Base-by-base conservation (phyloP, 768 basidiomycete species). In the Lepiota subincarnata region DNA sequence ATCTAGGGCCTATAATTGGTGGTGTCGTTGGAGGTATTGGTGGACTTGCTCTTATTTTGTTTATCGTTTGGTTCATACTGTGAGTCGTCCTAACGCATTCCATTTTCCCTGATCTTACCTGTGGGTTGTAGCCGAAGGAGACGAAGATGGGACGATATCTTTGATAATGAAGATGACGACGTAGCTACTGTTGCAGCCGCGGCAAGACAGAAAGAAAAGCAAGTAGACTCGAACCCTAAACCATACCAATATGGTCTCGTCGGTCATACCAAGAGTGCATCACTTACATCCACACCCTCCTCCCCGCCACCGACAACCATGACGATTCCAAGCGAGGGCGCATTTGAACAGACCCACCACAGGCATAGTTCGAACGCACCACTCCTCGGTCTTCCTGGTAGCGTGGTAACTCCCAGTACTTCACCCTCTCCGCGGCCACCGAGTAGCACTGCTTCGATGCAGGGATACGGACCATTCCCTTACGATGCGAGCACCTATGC, bases 201-300 rank as follows among this genome's bases (percentile, higher is more conserved):
- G 11, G 44, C 63, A 24, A 50, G 57, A 20, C 64, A 59, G 14
- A 58, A 55, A 40, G 55, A 63, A 39, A 62, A 58, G 34, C 56
- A 50, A 42, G 52, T 56, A 12, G 38, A 59, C 37, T 65, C 68
- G 24, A 73, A 76, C 43, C 81, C 80, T 4, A 76, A 69, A 62
- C 82, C 83, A 19, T 86, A 86, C 60, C 73, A 81, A 59, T 86
- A 86, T 57, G 83, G 83, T 14, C 71, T 80, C 38, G 77, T 86
- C 20, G 84, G 83, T 2, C 76, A 74, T 19, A 69, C 70, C 1
- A 61, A 65, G 26, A 64, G 59, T 19, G 60, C 64, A 8, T 56
- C 66, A 62, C 48, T 65, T 58, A 45, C 70, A 60, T 39, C 68
- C 66, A 43, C 68, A 51, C 50, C 63, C 59, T 42, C 63, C 62